Evolutionary conservation across 805 yeast genomes (phyloP).

Genomic region (Diddensiella santjacobensis): DNA sequence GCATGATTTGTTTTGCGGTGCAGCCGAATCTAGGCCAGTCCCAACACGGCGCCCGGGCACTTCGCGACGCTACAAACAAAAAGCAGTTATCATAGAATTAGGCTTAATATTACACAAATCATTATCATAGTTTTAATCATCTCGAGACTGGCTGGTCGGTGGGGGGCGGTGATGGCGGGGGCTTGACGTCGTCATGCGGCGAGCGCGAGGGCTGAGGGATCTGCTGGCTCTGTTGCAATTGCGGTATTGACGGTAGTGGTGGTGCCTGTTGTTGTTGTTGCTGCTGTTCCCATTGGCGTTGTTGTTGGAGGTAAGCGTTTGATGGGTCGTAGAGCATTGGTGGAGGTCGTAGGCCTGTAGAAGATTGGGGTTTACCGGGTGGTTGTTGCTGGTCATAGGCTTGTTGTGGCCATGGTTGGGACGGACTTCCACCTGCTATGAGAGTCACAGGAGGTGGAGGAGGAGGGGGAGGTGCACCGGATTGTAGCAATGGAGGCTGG

Average conservation of each 20-base stretch:
- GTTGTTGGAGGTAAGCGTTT: too few relatives aligned
- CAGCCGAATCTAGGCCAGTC: neutral
- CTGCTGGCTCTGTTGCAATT: neutral
- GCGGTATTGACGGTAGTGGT: neutral
- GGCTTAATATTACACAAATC: too few relatives aligned
- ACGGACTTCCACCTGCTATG: constrained; percentile 1
- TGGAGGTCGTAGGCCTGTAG: constrained; percentile 4
- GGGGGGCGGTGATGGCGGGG: neutral
- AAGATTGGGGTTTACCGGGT: neutral
- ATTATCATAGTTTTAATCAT: too few relatives aligned
- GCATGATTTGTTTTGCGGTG: constrained; percentile 1
- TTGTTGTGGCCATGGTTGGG: constrained; percentile 1
- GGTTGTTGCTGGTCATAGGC: constrained; percentile 3
- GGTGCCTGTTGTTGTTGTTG: constrained; percentile 9
- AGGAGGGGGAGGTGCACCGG: constrained; percentile 1
- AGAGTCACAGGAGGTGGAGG: constrained; percentile 7
- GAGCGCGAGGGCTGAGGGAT: neutral
- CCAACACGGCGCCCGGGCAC: neutral
- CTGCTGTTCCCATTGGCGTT: constrained; percentile 5
- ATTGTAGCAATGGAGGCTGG: constrained; percentile 7
- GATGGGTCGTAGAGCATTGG: neutral
- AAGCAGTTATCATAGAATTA: too few relatives aligned
- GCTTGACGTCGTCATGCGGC: neutral
- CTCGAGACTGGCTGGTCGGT: too few relatives aligned
- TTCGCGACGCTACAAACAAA: too few relatives aligned